These are phyloP conservation scores for Emydomyces testavorans DNA, from an alignment of 2,329 filamentous ascomycete species.

Conservation along the genomic window DNA sequence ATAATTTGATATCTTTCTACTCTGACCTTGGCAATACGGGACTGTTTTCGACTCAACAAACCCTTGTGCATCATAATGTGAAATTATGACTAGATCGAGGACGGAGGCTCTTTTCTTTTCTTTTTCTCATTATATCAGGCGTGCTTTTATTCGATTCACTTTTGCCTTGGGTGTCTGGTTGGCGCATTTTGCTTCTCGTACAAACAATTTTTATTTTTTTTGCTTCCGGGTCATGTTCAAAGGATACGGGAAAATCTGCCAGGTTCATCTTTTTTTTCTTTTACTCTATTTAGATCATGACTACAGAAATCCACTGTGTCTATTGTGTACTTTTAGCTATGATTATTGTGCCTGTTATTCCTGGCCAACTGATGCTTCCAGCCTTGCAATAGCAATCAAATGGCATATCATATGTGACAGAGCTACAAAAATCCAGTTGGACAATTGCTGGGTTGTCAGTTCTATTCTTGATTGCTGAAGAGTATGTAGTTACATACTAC, in stretches of 20 bases:
- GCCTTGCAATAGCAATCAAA: too few relatives aligned
- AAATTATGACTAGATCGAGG: background rate
- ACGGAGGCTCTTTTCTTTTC: background rate
- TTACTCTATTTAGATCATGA: background rate
- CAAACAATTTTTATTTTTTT: too few relatives aligned
- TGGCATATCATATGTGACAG: too few relatives aligned
- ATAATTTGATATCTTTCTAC: constrained; percentile 15
- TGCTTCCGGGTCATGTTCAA: too few relatives aligned
- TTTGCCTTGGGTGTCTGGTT: background rate
- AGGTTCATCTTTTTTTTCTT: background rate
- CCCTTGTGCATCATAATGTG: background rate
- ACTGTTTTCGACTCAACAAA: background rate
- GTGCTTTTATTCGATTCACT: background rate
- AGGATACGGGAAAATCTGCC: constrained; percentile 1
- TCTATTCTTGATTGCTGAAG: too few relatives aligned
- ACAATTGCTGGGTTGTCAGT: too few relatives aligned
- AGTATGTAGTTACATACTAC: too few relatives aligned
- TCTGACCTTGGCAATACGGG: too few relatives aligned
- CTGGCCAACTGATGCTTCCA: background rate
- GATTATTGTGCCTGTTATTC: background rate
- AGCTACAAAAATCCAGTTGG: too few relatives aligned
- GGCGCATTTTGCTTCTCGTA: background rate
- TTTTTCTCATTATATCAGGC: background rate
- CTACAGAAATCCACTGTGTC: background rate
- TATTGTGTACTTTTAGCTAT: constrained; percentile 2